These are phyloP conservation scores for Huntiella abstrusa DNA, from an alignment of 2,329 filamentous ascomycete species.

Conservation along the genomic window DNA sequence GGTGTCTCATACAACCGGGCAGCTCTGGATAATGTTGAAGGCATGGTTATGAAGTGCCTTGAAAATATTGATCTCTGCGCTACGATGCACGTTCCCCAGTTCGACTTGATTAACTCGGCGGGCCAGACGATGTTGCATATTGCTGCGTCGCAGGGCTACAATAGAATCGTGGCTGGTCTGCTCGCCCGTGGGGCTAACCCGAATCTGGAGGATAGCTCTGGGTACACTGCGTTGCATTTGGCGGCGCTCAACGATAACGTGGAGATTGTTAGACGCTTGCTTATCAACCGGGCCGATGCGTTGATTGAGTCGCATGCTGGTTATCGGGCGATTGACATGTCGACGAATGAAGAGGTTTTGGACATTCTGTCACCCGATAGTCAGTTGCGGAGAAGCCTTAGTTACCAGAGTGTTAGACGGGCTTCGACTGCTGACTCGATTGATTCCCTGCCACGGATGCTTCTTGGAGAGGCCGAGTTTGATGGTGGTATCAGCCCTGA, in stretches of 20 bases:
- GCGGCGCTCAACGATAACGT: constrained; percentile 58
- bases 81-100: constrained; percentile 44
- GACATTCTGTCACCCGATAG: constrained; percentile 10
- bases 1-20: constrained; percentile 24
- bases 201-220: constrained; percentile 55
- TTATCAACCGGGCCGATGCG: constrained; percentile 54
- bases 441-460: constrained; percentile 8
- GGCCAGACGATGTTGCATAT: constrained; percentile 71
- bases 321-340: constrained; percentile 7
- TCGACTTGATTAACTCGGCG: constrained; percentile 44
- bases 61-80: constrained; percentile 65
- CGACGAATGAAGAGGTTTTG: constrained; percentile 1
- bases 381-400: constrained; percentile 10
- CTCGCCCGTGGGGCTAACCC: constrained; percentile 61
- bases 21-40: constrained; percentile 37
- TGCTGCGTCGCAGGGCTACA: constrained; percentile 55
- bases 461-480: not conserved
- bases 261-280: constrained; percentile 57
- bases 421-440: constrained; percentile 6
- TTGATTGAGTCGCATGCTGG: constrained; percentile 28
- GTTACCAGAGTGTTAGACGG: constrained; percentile 5
- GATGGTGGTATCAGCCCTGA: constrained; percentile 17
- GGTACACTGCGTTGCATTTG: constrained; percentile 67
- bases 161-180: constrained; percentile 57
- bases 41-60: constrained; percentile 51